Evolutionary conservation across 371 early-diverging fungal genomes (phyloP).

Genomic region (Entomophthora muscae): DNA sequence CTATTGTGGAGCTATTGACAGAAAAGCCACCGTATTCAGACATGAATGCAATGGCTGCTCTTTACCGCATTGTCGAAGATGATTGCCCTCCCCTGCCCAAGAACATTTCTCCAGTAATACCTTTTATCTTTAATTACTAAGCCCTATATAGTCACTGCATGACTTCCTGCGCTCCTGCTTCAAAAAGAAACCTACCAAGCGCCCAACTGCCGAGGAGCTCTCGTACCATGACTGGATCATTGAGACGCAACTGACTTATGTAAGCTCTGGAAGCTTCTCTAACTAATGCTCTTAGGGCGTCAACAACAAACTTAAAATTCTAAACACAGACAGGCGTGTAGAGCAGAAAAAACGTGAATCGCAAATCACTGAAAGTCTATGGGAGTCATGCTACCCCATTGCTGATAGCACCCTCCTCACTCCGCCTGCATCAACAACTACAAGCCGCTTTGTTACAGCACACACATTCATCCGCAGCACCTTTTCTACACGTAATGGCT

Average conservation of each 20-base stretch:
- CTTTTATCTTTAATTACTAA: conserved; percentile 5
- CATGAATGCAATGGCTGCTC: conserved; percentile 63
- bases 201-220: conserved; percentile 50
- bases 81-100: conserved; percentile 72
- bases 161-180: conserved; percentile 65
- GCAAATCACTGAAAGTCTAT: neutral
- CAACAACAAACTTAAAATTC: conserved; percentile 12
- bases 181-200: conserved; percentile 45
- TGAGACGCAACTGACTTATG: conserved; percentile 15
- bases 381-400: neutral
- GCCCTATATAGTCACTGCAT: conserved; percentile 26
- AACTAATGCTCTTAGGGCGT: neutral
- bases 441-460: neutral
- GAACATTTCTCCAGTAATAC: conserved; percentile 30
- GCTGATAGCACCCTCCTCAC: neutral
- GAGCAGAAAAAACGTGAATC: neutral
- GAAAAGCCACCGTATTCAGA: conserved; percentile 77
- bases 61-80: conserved; percentile 84
- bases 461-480: conserved; percentile 22
- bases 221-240: conserved; percentile 51
- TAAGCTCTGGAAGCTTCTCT: neutral
- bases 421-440: neutral
- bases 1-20: conserved; percentile 65
- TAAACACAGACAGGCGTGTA: conserved; percentile 5
- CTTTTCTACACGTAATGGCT: conserved; percentile 18